A percentile compares a stretch with the other conserved stretches of the same genome.
Evolutionary conservation across 2,329 filamentous ascomycete genomes (phyloP).

Genomic region (Aspergillus novofumigatus): DNA sequence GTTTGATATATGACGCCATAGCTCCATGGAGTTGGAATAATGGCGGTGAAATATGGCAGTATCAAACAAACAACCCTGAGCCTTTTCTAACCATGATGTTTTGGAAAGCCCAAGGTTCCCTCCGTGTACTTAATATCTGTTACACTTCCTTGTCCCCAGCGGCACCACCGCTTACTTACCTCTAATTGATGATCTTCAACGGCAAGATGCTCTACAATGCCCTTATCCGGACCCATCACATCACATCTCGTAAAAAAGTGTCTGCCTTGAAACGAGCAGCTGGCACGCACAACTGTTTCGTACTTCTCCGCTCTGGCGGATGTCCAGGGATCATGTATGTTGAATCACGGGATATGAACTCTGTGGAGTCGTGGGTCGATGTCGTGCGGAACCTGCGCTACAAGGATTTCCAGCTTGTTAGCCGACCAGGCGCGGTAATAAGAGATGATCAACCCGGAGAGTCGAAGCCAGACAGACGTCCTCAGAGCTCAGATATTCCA

Average conservation of each 20-base stretch:
- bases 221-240: conserved; percentile 74
- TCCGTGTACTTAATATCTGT: not conserved
- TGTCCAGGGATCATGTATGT: conserved; percentile 77
- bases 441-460: conserved; percentile 9
- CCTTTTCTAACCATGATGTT: not conserved
- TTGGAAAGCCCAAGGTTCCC: too few relatives aligned
- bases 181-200: not conserved
- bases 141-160: not conserved
- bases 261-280: conserved; percentile 61
- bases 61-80: not conserved
- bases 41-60: not conserved
- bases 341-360: conserved; percentile 52
- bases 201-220: conserved; percentile 46
- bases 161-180: not conserved
- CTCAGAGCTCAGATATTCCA: not conserved
- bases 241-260: conserved; percentile 74
- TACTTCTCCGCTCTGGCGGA: conserved; percentile 63
- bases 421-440: conserved; percentile 45
- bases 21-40: too few relatives aligned
- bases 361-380: conserved; percentile 61
- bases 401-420: conserved; percentile 66
- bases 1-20: not conserved
- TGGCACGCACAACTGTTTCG: conserved; percentile 56
- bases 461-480: not conserved
- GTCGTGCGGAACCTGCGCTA: conserved; percentile 63